These are phyloP conservation scores for Penicillium flavigenum DNA, from an alignment of 495 filamentous ascomycete genomes.

Conservation along the genomic window DNA sequence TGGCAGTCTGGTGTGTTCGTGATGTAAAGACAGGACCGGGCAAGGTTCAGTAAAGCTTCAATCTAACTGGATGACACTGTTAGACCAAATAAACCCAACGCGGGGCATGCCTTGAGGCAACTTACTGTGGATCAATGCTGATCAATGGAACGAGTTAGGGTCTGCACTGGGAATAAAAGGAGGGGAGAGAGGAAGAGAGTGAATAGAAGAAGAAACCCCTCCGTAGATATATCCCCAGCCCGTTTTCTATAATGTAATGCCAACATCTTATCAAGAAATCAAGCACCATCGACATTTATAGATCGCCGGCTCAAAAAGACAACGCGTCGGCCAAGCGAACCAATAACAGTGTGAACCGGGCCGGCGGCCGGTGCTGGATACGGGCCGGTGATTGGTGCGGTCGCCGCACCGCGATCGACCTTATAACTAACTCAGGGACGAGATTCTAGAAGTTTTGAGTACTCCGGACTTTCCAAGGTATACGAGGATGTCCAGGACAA, in stretches of 20 bases:
- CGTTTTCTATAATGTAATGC: slow-evolving; percentile 19
- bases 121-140: slow-evolving; percentile 26
- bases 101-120: slow-evolving; percentile 26
- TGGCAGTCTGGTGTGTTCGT: slow-evolving; percentile 6
- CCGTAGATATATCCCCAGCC: slow-evolving; percentile 6
- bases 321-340: slow-evolving; percentile 21
- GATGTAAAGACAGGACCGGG: not conserved
- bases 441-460: slow-evolving; percentile 23
- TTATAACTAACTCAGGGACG: slow-evolving; percentile 25
- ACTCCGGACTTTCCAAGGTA: not conserved
- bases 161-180: slow-evolving; percentile 1
- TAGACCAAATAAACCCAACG: slow-evolving; percentile 25
- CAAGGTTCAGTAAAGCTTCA: not conserved
- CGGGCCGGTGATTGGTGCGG: slow-evolving; percentile 20
- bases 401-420: slow-evolving; percentile 20
- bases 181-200: slow-evolving; percentile 7
- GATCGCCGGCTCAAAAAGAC: slow-evolving; percentile 20
- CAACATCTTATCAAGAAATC: slow-evolving; percentile 25
- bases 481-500: slow-evolving; percentile 1
- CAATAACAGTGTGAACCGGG: slow-evolving; percentile 28
- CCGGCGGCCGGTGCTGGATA: slow-evolving; percentile 27
- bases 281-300: slow-evolving; percentile 20
- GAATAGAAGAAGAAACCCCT: slow-evolving; percentile 3
- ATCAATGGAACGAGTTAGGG: slow-evolving; percentile 10
- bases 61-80: slow-evolving; percentile 11